These are phyloP conservation scores for Daldinia caldariorum DNA, from an alignment of 495 filamentous ascomycete genomes.

Conservation along the genomic window DNA sequence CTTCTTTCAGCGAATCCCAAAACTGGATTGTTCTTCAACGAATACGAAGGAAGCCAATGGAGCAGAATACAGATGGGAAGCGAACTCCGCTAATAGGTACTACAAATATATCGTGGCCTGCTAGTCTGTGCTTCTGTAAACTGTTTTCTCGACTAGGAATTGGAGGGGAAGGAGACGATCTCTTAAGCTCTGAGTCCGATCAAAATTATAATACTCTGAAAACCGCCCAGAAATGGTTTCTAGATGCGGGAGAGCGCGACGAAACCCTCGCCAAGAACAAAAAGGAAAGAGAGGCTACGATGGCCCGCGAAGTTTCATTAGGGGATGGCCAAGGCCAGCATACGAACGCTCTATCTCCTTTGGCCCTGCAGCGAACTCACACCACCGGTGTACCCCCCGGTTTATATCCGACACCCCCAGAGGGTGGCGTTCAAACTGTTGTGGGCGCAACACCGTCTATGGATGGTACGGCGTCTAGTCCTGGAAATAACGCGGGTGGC, in stretches of 20 bases:
- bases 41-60: conserved; percentile 51
- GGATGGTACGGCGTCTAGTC: conserved; percentile 59
- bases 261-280: conserved; percentile 57
- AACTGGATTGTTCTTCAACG: conserved; percentile 45
- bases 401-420: conserved; percentile 90
- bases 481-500: conserved; percentile 50
- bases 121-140: conserved; percentile 61
- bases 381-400: conserved; percentile 65
- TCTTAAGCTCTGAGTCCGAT: conserved; percentile 21
- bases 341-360: conserved; percentile 51
- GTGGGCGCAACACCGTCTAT: conserved; percentile 59
- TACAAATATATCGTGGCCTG: conserved; percentile 59
- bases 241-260: conserved; percentile 59
- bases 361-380: conserved; percentile 60
- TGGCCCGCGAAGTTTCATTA: conserved; percentile 55
- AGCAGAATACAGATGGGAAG: conserved; percentile 54
- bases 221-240: conserved; percentile 75
- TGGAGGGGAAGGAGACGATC: conserved; percentile 37
- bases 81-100: conserved; percentile 51
- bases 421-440: conserved; percentile 69
- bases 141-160: conserved; percentile 39
- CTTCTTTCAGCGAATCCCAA: conserved; percentile 42
- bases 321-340: conserved; percentile 50
- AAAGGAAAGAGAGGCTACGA: conserved; percentile 62
- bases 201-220: conserved; percentile 67